Evolutionary conservation across 176 grass and related monocot genomes (phyloP), one percentile per base, ranked within the genome.

Genomic region (Carex littledalei): DNA sequence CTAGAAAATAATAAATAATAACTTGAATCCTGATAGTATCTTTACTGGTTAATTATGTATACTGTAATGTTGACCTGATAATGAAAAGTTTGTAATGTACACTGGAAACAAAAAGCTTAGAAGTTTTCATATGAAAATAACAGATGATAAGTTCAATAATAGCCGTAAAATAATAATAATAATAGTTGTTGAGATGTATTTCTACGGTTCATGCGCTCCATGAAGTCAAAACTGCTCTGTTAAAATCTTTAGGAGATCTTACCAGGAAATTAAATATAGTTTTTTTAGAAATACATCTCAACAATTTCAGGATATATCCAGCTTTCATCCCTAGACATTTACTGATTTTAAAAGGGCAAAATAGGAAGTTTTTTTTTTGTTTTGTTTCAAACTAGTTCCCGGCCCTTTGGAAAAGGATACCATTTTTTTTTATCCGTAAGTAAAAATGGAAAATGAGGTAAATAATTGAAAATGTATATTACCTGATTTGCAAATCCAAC

Each of bases 401-500:
- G 78, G 22, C 11, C 29, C 37, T 45, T 60, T 60, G 84, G 83
- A 63, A 85, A 70, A 61, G 13, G 49, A 21, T 47, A 24, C 10
- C 32, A 65, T 39, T 39, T 39, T 39, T 37, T 39, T 39, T 39
- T 39, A 39, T 39, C 37, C 5, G 22, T n/a, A 78, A 62, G 57
- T 37, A 63, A 56, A 43, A 86, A 37, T 26, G 18, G 20, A 80
- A 66, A 9, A 80, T 32, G 1, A 17, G 31, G 18, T 81, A 58
- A 81, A 79, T 1, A 15, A 11, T 45, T 43, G 12, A 20, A n/a
- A 20, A 26, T 16, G 17, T 71, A 63, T 49, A 22, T 17, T 88
- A 94, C 92, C 88, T 94, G 92, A 87, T 98, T 98, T 13, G 95
- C 95, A 53, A 98, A 98, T 8, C 95, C 95, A 13, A 98, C 92